Conservation (phyloP, 1,139 yeast genomes). For the Pneumocystis wakefieldiae region DNA sequence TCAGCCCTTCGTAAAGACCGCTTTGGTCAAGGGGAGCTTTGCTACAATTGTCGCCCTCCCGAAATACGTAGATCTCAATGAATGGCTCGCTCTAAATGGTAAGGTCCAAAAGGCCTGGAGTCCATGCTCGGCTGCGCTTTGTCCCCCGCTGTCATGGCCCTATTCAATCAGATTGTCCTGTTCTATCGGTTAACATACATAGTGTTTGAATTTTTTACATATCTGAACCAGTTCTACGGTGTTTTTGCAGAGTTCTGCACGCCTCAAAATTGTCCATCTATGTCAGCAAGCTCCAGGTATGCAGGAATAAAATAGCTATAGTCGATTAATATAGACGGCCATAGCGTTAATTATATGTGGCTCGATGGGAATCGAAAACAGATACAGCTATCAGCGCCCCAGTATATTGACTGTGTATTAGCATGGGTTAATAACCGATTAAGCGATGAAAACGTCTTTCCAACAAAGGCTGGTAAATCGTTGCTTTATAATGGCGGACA, state of each 20-base stretch:
- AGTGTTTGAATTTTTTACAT: conserved; percentile 75
- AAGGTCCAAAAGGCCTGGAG: background rate
- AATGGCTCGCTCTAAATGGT: conserved; percentile 81
- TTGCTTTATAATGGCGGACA: background rate
- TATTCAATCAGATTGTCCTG: too few species aligned
- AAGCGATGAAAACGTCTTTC: conserved; percentile 78
- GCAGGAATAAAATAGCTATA: background rate
- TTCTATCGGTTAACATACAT: background rate
- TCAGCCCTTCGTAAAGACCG: conserved; percentile 88
- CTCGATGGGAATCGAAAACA: conserved; percentile 64
- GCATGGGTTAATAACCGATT: conserved; percentile 81
- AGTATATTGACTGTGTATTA: conserved; percentile 79
- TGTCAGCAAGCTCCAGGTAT: conserved; percentile 85
- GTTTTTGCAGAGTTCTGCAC: conserved; percentile 78
- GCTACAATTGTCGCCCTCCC: conserved; percentile 91
- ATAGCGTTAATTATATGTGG: conserved; percentile 69
- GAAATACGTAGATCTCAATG: conserved; percentile 82
- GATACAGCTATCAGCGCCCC: conserved; percentile 77
- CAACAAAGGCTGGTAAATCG: conserved; percentile 58
- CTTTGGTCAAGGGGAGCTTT: conserved; percentile 92
- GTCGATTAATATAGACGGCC: background rate
- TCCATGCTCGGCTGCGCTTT: too few species aligned
- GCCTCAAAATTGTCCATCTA: conserved; percentile 76
- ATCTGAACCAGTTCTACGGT: conserved; percentile 74
- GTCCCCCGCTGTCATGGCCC: background rate